Percentiles rank a stretch among this genome's conserved stretches.
These are phyloP conservation scores for Penicillium verhagenii DNA, from an alignment of 495 filamentous ascomycete species.

Conservation along the genomic window DNA sequence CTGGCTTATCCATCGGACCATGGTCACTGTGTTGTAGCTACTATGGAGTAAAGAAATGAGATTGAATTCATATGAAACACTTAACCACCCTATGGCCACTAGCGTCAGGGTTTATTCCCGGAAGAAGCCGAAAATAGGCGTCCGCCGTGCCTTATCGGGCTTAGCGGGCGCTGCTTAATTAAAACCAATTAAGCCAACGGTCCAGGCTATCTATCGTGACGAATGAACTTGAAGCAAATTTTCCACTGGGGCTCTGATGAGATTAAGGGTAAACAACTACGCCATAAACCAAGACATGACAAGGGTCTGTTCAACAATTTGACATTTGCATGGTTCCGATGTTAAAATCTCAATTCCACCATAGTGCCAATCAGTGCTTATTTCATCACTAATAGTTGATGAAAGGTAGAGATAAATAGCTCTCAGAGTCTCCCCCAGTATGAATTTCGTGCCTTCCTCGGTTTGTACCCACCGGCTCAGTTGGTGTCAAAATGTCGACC, in stretches of 20 bases:
- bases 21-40: conserved; percentile 6
- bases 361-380: too few species aligned
- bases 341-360: too few species aligned
- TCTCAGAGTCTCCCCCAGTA: conserved; percentile 14
- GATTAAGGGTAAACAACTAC: neutral
- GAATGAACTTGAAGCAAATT: neutral
- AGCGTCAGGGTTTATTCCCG: conserved; percentile 13
- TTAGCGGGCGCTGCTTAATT: conserved; percentile 21
- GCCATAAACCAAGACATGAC: neutral
- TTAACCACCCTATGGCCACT: neutral
- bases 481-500: conserved; percentile 6
- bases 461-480: conserved; percentile 13
- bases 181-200: conserved; percentile 3
- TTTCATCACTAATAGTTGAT: too few species aligned
- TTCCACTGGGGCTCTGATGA: neutral
- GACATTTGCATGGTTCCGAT: too few species aligned
- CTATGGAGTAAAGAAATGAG: conserved; percentile 33
- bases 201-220: neutral
- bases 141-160: conserved; percentile 6
- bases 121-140: conserved; percentile 15
- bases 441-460: conserved; percentile 11
- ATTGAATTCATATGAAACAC: conserved; percentile 31
- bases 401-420: too few species aligned
- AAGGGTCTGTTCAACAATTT: neutral
- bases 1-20: neutral